Evolutionary conservation across 1,284 basidiomycete genomes (phyloP), one percentile per base, ranked within the genome.

Genomic region (Puccinia hordei): DNA sequence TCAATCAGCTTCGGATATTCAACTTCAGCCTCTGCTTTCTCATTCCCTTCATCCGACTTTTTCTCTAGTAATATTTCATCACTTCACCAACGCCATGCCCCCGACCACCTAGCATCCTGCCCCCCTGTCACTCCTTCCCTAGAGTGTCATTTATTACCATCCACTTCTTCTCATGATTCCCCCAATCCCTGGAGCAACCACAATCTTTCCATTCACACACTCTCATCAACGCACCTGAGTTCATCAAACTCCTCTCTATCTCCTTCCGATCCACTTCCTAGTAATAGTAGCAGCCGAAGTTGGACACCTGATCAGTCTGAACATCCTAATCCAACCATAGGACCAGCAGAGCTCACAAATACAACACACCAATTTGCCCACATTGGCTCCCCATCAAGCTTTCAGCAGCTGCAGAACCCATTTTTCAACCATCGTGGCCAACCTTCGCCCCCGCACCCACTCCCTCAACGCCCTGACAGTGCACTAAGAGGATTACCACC

Each of bases 231-330:
- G 13, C 53, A 41, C 27, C 53, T 73, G 24, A 59, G 57, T 55
- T 73, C 72, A 51, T 73, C 72, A 38, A 59, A 59, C 72, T 57
- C 53, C 49, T 55, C 68, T 49, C 53, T 59, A 9, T 59, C 72
- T 30, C 55, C 46, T 27, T 73, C 72, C 27, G 51, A 73, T 44
- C 72, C 53, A 41, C 30, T 41, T 41, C 55, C 49, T 27, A 73
- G 72, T 44, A 13, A 61, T 30, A 73, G 72, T 46, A 73, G 72
- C 30, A 73, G 72, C 57, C 51, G 72, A 55, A 73, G 72, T 41
- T 73, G 72, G 72, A 73, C 72, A n/a, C 72, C 72, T 30, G 72
- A 73, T 27, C 51, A 73, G 53, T n/a, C 33, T 24, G 72, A 73
- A 15, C 24, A 19, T 51, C 35, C 55, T 10, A 55, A 73, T 27